Evolutionary conservation across 306 rosid genomes (phyloP), one percentile per base, ranked within the genome.

Genomic region (Vachellia pachyceras): DNA sequence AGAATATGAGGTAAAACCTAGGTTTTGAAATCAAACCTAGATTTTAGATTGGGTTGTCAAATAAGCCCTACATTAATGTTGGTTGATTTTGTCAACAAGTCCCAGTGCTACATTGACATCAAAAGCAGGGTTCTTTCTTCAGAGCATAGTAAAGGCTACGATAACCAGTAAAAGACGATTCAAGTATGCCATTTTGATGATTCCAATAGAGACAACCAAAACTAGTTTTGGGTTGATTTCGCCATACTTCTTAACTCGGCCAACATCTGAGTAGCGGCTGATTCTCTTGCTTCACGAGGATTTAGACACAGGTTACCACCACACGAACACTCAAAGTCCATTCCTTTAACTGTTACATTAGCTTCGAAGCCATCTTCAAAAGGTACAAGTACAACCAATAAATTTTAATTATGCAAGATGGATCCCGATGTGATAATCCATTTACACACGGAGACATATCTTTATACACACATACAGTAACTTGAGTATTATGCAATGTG

Each of bases 301-400:
- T 2, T 10, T 11, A 77, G 40, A 81, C 85, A 75, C 37, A 17
- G 12, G 12, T 81, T 79, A 33, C 95, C 86, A 11, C 52, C 80
- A 36, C 77, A 66, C 8, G 87, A 85, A 74, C 49, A 64, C 64
- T 90, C 92, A 44, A 91, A 94, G 82, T 90, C 87, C 23, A 67
- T 25, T 82, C 97, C 97, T 85, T 77, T 86, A 17, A 90, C 82
- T 3, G 80, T 81, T 25, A 89, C 89, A 69, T 52, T 66, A 65
- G 94, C 94, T 87, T 66, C 76, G 76, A 84, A 89, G 87, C 84
- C 91, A 80, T 91, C 98, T 94, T 86, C 81, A 80, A 84, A 69
- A 77, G 42, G n/a, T n/a, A n/a, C n/a, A n/a, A n/a, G 20, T 35
- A 73, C 40, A 73, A 5, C 18, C 64, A 70, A 35, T 71, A 74